Evolutionary conservation across 2,329 filamentous ascomycete genomes (phyloP).

Genomic region (Grosmannia serpens): DNA sequence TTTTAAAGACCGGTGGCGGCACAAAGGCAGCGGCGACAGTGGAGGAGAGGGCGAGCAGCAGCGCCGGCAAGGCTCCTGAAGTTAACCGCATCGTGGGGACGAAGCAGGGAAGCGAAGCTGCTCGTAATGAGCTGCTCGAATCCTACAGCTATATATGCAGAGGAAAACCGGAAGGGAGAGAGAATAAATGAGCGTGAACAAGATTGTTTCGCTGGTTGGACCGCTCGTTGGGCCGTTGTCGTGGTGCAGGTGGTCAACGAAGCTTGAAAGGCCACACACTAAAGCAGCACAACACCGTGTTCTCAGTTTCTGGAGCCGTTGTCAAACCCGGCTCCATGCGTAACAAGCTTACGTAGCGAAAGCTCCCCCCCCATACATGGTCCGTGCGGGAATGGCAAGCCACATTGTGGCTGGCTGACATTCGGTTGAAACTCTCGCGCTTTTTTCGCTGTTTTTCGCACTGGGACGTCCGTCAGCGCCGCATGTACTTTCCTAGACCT

Average conservation of each 20-base stretch:
- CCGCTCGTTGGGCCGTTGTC: not conserved
- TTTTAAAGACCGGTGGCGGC: conserved; percentile 86
- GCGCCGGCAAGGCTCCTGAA: conserved; percentile 41
- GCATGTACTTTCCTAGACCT: not conserved
- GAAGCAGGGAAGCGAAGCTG: not conserved
- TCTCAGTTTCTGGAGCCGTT: conserved; percentile 11
- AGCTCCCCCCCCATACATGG: conserved; percentile 12
- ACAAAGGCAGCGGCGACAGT: conserved; percentile 40
- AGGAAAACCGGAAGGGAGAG: not conserved
- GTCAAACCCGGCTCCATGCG: conserved; percentile 1
- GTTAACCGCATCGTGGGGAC: conserved; percentile 30
- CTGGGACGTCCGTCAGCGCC: not conserved
- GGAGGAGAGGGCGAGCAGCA: conserved; percentile 45
- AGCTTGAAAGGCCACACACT: conserved; percentile 2
- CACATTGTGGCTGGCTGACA: not conserved
- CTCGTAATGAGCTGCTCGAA: conserved; percentile 13
- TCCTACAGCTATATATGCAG: not conserved
- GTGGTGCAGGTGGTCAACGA: not conserved
- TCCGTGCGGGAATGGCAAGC: conserved; percentile 2
- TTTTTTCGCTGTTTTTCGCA: not conserved
- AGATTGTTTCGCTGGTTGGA: not conserved
- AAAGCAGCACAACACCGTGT: conserved; percentile 20
- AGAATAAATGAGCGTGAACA: not conserved
- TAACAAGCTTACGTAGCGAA: conserved; percentile 26
- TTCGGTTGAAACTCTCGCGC: not conserved